These are phyloP conservation scores for Neonectria ditissima DNA, from an alignment of 2,329 filamentous ascomycete species.

Conservation along the genomic window DNA sequence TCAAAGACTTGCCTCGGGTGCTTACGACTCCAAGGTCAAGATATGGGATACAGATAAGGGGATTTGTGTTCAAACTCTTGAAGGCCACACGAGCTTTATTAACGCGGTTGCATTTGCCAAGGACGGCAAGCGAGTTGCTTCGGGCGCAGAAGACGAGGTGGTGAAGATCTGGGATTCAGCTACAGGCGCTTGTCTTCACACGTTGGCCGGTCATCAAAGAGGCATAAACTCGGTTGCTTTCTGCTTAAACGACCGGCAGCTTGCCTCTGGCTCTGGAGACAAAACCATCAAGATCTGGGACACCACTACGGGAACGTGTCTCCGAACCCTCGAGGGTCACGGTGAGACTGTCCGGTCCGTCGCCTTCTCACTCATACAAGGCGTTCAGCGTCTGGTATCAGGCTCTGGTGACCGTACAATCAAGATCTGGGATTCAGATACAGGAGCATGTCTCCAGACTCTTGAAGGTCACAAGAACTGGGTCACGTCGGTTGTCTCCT, in stretches of 20 bases:
- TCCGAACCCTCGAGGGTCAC: constrained; percentile 23
- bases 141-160: not conserved
- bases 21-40: not conserved
- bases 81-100: not conserved
- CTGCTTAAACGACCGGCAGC: constrained; percentile 18
- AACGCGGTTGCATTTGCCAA: not conserved
- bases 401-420: constrained; percentile 12
- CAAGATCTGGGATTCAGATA: constrained; percentile 2
- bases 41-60: not conserved
- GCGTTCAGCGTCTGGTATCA: not conserved
- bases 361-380: constrained; percentile 4
- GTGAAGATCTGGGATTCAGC: constrained; percentile 11
- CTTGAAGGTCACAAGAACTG: not conserved
- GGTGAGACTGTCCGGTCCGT: constrained; percentile 14
- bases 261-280: constrained; percentile 29
- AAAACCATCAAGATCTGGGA: constrained; percentile 33
- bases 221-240: constrained; percentile 8
- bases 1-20: not conserved
- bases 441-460: not conserved
- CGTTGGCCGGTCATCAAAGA: not conserved
- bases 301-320: constrained; percentile 11
- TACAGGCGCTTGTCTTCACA: not conserved
- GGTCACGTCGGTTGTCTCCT: not conserved
- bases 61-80: not conserved
- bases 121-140: not conserved